Percentiles rank a stretch among this genome's conserved stretches.
phyloP scores from a whole-genome alignment of 2,329 filamentous ascomycete genomes.

The Proliferodiscus dingleyae region DNA sequence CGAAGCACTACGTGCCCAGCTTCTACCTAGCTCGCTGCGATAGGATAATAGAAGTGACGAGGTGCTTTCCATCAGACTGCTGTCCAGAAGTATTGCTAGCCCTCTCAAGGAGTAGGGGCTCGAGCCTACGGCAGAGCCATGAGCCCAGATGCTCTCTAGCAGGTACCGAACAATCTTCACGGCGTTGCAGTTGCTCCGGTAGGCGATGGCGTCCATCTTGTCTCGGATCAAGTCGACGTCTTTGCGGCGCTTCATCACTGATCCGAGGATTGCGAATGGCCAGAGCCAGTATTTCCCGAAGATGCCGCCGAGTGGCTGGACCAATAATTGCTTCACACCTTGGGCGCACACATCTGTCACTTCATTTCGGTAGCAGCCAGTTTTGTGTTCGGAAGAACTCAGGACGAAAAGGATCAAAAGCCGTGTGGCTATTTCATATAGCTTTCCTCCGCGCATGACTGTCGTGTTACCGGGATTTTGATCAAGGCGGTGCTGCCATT shows the following conservation, averaged over 20 bases:
- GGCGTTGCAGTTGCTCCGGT: background rate
- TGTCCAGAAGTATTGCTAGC: background rate
- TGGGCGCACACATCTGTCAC: background rate
- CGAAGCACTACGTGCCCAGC: no score
- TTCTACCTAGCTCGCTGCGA: background rate
- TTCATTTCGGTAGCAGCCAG: background rate
- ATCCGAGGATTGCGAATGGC: conserved; percentile 2
- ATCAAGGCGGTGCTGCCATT: background rate
- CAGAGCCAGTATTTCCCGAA: conserved; percentile 2
- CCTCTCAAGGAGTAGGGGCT: background rate
- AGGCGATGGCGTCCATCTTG: conserved; percentile 1
- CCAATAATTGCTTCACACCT: background rate
- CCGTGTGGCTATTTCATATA: background rate
- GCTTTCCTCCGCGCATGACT: background rate
- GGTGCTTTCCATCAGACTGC: background rate
- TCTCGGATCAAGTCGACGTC: background rate
- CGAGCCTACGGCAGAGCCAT: conserved; percentile 2
- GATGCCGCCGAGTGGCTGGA: background rate
- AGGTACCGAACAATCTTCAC: background rate
- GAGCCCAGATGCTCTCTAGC: background rate
- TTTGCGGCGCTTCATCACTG: background rate
- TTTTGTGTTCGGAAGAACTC: background rate
- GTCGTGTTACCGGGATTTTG: background rate
- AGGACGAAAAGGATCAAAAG: background rate
- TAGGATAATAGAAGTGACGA: background rate